These are phyloP conservation scores for Fusarium gaditjirri DNA, from an alignment of 2,329 filamentous ascomycete species.

Conservation along the genomic window DNA sequence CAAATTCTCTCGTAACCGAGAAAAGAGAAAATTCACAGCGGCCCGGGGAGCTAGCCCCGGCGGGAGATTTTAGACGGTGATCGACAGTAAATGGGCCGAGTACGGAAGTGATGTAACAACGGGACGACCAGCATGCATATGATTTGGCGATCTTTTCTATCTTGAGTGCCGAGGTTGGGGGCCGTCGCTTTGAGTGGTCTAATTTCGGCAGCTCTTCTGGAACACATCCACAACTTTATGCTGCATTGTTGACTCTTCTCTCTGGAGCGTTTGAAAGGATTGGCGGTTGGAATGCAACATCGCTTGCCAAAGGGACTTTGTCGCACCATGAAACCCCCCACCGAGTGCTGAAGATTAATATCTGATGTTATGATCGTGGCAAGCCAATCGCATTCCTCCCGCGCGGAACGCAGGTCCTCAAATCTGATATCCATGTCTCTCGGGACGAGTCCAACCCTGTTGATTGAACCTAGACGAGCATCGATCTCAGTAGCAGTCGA, in stretches of 20 bases:
- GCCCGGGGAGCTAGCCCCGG: background rate
- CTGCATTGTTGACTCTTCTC: background rate
- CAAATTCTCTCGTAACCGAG: background rate
- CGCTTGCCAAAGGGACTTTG: background rate
- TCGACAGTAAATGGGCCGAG: background rate
- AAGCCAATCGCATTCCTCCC: background rate
- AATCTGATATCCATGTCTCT: background rate
- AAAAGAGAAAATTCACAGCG: background rate
- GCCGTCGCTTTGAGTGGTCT: background rate
- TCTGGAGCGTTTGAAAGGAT: background rate
- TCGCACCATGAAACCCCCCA: background rate
- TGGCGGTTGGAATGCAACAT: too few relatives aligned
- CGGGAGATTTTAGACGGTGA: background rate
- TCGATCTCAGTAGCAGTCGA: background rate
- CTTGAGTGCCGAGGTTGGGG: background rate
- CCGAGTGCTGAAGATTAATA: background rate
- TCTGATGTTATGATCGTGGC: background rate
- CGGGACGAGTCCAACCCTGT: background rate
- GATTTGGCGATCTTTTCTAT: background rate
- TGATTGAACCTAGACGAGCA: fast-evolving
- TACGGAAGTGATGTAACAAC: background rate
- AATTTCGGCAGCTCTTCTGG: background rate
- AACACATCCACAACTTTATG: background rate
- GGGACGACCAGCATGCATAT: background rate
- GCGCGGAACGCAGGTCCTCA: background rate